Evolutionary conservation across 495 filamentous ascomycete genomes (phyloP), one percentile per base, ranked within the genome.

Genomic region (Xanthoparmelia taractica): DNA sequence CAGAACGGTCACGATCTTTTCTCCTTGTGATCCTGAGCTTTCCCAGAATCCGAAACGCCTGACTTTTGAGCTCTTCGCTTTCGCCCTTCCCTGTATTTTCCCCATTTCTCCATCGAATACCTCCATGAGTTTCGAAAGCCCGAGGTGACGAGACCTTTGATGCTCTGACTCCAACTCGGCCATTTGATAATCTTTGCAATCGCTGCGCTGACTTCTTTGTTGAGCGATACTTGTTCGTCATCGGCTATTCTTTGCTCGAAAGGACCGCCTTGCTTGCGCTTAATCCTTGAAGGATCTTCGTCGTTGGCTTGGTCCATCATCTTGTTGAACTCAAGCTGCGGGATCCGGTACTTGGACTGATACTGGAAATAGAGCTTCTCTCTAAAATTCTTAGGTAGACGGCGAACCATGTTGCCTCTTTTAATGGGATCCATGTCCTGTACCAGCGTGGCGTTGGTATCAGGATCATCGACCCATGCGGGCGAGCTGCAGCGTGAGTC

Each of bases 391-490:
- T 89, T 91, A 0, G 94, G 95, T 17, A 98, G 77, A 31, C 94
- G 87, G 15, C 95, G 85, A 12, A 98, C 92, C 89, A 97, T 97
- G 71, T 98, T 97, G 27, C 89, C 92, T 50, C 94, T 84, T 69
- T 86, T 90, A 52, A 89, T 73, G 0, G 91, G 91, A 67, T 96
- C 89, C 89, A 96, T 92, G 71, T 97, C 92, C 71, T 98, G 94
- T 33, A 73, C 78, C 48, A 98, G 76, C 27, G 75, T 79, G 33
- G 84, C 72, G 64, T 87, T 83, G 48, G 77, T 74, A 10, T 82
- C 76, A 0, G 83, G 79, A 69, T 89, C 85, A 65, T 83, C 76
- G 29, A 86, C 78, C 88, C 89, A 92, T 64, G 86, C 79, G 5
- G 75, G 70, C 37, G 80, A 75, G 58, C 76, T 82, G 66, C 82